Conservation (phyloP, 352 stramenopile genomes). For the Globisporangium paroecandrum region DNA sequence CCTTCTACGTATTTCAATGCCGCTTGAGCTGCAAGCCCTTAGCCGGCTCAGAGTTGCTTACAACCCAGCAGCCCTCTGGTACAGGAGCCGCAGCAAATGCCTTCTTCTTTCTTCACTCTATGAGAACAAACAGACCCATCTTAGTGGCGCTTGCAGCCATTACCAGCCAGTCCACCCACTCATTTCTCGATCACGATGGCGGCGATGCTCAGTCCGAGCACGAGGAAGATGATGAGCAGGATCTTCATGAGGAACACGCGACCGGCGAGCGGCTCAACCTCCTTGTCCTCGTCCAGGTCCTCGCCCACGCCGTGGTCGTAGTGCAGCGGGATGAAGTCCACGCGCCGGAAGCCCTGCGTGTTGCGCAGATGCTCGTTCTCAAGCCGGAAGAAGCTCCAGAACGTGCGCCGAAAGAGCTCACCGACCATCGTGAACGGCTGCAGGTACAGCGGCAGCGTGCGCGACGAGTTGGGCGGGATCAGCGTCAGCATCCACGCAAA, state of each 20-base stretch:
- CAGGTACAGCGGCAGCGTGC: constrained; percentile 60
- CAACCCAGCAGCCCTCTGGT: not conserved
- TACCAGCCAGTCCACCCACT: not conserved
- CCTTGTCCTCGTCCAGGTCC: constrained; percentile 16
- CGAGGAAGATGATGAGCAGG: constrained; percentile 30
- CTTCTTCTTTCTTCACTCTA: not conserved
- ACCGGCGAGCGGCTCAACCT: constrained; percentile 24
- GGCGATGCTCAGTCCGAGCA: constrained; percentile 33
- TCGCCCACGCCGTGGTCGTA: constrained; percentile 41
- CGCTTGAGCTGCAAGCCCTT: not conserved
- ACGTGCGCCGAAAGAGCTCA: constrained; percentile 80
- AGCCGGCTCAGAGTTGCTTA: not conserved
- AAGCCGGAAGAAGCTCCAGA: constrained; percentile 85
- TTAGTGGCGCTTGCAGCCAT: no score
- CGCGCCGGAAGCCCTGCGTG: constrained; percentile 76
- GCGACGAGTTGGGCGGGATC: constrained; percentile 42
- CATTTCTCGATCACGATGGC: constrained; percentile 37
- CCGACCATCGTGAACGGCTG: constrained; percentile 85
- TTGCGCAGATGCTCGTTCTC: constrained; percentile 87
- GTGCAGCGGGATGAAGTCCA: constrained; percentile 82
- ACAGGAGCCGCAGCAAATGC: not conserved
- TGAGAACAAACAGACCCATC: not conserved
- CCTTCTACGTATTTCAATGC: not conserved
- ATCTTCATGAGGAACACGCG: constrained; percentile 42
- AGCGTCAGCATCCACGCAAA: constrained; percentile 83